These are phyloP conservation scores for Nigrospora sphaerica DNA, from an alignment of 2,329 filamentous ascomycete species.

Conservation along the genomic window DNA sequence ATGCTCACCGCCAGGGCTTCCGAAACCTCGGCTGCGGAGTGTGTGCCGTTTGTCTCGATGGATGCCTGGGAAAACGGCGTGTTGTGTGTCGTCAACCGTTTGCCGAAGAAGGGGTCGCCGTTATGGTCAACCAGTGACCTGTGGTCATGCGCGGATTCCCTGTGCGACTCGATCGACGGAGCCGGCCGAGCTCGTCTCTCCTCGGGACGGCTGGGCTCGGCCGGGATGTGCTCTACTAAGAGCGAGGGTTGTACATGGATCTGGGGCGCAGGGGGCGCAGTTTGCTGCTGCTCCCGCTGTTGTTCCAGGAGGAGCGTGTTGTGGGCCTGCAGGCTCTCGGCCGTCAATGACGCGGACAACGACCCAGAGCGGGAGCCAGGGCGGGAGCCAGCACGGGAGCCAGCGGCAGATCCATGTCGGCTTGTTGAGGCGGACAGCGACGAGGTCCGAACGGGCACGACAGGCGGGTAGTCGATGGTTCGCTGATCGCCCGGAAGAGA, in stretches of 20 bases:
- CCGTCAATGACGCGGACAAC: constrained; percentile 42
- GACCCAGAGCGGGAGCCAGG: constrained; percentile 1
- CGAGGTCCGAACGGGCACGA: constrained; percentile 48
- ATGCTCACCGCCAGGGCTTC: constrained; percentile 57
- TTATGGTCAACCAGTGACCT: constrained; percentile 37
- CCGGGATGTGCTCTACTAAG: constrained; percentile 16
- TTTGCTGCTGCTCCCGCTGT: constrained; percentile 12
- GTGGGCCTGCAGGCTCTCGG: constrained; percentile 51
- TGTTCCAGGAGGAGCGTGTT: constrained; percentile 31
- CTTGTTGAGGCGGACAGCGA: constrained; percentile 58
- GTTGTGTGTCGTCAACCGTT: constrained; percentile 45
- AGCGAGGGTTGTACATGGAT: constrained; percentile 18
- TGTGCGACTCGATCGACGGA: constrained; percentile 28
- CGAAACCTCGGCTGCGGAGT: constrained; percentile 51
- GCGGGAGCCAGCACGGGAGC: constrained; percentile 10
- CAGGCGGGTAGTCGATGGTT: constrained; percentile 54
- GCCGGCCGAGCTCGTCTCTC: constrained; percentile 20
- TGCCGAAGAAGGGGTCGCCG: constrained; percentile 46
- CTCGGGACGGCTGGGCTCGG: constrained; percentile 12
- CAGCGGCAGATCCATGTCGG: constrained; percentile 33
- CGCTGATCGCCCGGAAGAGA: constrained; percentile 37
- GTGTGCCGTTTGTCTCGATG: constrained; percentile 52
- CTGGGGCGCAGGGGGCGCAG: constrained; percentile 11
- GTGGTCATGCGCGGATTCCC: constrained; percentile 18
- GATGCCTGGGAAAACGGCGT: constrained; percentile 58